Evolutionary conservation across 306 rosid genomes (phyloP), one percentile per base, ranked within the genome.

Genomic region (Vicia villosa): DNA sequence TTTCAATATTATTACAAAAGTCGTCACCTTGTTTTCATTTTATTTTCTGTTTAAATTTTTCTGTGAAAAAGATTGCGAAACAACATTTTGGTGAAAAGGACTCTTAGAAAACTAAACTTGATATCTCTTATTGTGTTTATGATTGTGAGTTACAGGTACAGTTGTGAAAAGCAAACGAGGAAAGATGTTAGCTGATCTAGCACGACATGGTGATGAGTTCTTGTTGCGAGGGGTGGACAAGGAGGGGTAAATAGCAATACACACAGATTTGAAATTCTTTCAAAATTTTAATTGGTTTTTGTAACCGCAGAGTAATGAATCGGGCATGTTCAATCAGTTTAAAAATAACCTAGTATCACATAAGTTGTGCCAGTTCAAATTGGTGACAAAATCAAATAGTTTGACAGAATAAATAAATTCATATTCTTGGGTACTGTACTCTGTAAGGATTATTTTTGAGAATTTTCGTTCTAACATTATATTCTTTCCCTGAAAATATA

Each of bases 181-280:
- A 74, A 94, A 88, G 78, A 40, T 76, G 78, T 81, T 91, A 79
- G 96, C 86, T 73, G 99, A 95, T 83, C 82, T 95, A 45, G 92
- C 87, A 2, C 82, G 34, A 74, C 92, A 84, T 3, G 91, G 92
- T 51, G 97, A 95, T 47, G 95, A 95, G 74, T 95, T 77, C 87
- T 89, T 68, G 99, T 89, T 38, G 99, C 95, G 0, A 86, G 92
- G 83, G 97, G 99, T 5, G 99, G 97, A 73, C 96, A 89, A 80
- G 99, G 99, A 84, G 99, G 97, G 97, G 97, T 89, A 83, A 69
- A 45, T 70, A 21, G 26, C 16, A 45, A 7, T 49, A 52, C 3
- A 52, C 3, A 49, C 66, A 49, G 22, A n/a, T 36, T 66, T 50
- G 4, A 10, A 13, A 5, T 38, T 41, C 13, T 45, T 64, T 79